Evolutionary conservation across 768 basidiomycete genomes (phyloP), one percentile per base, ranked within the genome.

Genomic region (Dioszegia hungarica): DNA sequence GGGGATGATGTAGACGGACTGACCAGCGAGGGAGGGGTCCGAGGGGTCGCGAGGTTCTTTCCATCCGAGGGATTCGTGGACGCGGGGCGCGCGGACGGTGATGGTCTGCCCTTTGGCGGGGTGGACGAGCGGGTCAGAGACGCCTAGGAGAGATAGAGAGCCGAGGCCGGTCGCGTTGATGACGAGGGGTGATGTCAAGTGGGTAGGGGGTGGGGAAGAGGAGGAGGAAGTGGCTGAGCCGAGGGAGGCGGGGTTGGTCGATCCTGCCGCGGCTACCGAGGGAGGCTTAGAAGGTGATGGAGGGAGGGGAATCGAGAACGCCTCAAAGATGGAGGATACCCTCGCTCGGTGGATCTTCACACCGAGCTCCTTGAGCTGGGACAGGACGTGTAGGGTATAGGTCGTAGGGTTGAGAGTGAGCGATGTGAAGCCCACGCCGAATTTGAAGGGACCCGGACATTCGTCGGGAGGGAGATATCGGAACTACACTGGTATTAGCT

Each of bases 81-180:
- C 78, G 75, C 81, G 81, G 0, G 88, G 86, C 2, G 88, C 87
- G 33, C 82, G 75, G 24, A 93, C 79, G 15, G 91, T 74, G 14
- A 92, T 84, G 0, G 89, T 86, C 76, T 95, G 91, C 4, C 91
- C 92, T 41, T 89, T 81, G 60, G 90, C 82, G 1, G 91, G 90
- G 69, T 83, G 83, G 22, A 90, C 77, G 5, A 28, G 10, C 57
- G 80, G 79, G 73, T 97, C 92, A 65, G 90, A 85, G 1, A 94
- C 84, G 3, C 90, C 91, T 15, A 89, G 83, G 39, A 94, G 80
- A 25, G 84, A 84, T 39, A 84, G 80, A 8, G 90, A 84, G 1
- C 84, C 85, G 3, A 86, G 78, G 9, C 80, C 80, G 0, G 82
- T 80, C 2, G 83, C 83, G 55, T 85, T 86, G 54, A 86, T 51